Evolutionary conservation across 345 rosid species (phyloP), one percentile per base, ranked within the genome.

Genomic region (Cardiospermum halicacabum): DNA sequence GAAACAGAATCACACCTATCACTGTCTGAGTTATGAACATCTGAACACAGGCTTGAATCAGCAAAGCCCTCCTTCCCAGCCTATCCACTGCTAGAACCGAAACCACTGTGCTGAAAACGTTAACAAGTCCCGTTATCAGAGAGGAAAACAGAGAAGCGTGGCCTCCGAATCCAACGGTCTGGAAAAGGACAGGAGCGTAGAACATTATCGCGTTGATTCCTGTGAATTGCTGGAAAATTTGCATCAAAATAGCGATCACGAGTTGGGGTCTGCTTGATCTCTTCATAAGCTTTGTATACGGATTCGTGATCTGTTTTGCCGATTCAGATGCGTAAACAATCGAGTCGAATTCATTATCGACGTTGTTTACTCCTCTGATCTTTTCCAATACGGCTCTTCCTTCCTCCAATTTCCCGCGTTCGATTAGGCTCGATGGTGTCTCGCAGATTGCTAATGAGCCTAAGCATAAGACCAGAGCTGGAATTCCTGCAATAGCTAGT

Each of bases 401-500:
- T 3, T 59, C 86, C 1, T 60, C 59, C 2, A 21, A 67, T 6
- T 34, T 62, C 1, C 74, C 71, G 0, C 78, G 69, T 73, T 86
- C 85, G 12, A 86, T 58, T 7, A 86, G 78, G 71, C 91, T 89
- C 0, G 91, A 59, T 0, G 92, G 96, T 13, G 96, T 84, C 62
- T 84, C 87, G 1, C 68, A 58, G 45, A 89, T 89, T 42, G 77
- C 18, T 16, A 81, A 19, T 0, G 89, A 80, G 12, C 96, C 91
- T 5, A 89, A 16, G 16, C 77, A 69, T 25, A 86, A 73, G 19
- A 84, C 11, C 3, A 56, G 9, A 0, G 86, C 89, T 0, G 92
- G 96, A 2, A 74, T 32, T 2, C 73, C 85, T 0, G 88, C 88
- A 12, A 83, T 43, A n/a, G 82, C 89, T 13, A 87, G 69, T 0